Conservation (phyloP, 768 basidiomycete genomes). For the Lanmaoa rubissima region DNA sequence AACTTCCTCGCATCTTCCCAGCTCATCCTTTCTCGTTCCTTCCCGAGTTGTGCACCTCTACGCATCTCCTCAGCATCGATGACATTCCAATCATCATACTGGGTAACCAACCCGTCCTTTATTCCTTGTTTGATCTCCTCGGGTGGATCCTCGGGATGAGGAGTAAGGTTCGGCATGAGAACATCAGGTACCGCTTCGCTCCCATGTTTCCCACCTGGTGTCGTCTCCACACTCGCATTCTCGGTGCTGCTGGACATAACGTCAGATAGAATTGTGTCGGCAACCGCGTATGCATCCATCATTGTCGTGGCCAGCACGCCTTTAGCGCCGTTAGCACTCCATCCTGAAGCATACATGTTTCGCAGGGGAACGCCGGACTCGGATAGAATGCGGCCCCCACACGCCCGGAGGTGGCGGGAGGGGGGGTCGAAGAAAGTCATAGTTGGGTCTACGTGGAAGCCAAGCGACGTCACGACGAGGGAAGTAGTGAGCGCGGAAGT, state of each 20-base stretch:
- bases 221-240: constrained; percentile 16
- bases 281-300: constrained; percentile 84
- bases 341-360: constrained; percentile 88
- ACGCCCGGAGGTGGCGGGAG: constrained; percentile 55
- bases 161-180: constrained; percentile 36
- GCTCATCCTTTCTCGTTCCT: constrained; percentile 75
- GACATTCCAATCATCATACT: constrained; percentile 72
- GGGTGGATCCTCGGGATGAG: constrained; percentile 47
- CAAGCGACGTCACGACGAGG: constrained; percentile 84
- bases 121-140: constrained; percentile 44
- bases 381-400: constrained; percentile 48
- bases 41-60: constrained; percentile 53
- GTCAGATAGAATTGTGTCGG: constrained; percentile 68
- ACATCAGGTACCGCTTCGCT: neutral
- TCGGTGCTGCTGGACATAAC: constrained; percentile 26
- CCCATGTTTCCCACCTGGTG: constrained; percentile 5
- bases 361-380: constrained; percentile 39
- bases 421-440: constrained; percentile 57
- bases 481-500: constrained; percentile 58
- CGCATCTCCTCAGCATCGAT: constrained; percentile 72
- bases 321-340: constrained; percentile 88
- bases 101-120: constrained; percentile 45
- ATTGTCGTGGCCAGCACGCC: constrained; percentile 93
- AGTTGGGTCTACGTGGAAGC: constrained; percentile 72
- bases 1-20: constrained; percentile 57